These are phyloP conservation scores for Aspergillus aculeatinus DNA, from an alignment of 2,329 filamentous ascomycete species.

Conservation along the genomic window DNA sequence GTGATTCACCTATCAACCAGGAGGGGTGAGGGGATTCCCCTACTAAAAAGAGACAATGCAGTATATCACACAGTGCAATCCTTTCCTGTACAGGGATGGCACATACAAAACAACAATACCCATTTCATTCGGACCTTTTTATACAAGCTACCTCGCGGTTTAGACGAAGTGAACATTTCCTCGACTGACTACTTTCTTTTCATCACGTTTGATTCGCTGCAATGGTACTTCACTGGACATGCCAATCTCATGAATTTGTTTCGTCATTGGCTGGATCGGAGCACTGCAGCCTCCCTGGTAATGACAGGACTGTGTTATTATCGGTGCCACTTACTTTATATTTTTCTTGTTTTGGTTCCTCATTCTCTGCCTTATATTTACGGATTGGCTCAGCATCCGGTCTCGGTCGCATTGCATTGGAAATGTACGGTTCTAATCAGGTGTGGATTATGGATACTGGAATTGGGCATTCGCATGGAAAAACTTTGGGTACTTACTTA, in stretches of 20 bases:
- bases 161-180: not conserved
- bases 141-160: not conserved
- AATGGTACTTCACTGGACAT: not conserved
- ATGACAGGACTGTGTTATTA: not conserved
- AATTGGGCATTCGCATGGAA: not conserved
- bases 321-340: not conserved
- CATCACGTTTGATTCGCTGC: not conserved
- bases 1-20: too few relatives aligned
- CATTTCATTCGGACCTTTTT: not conserved
- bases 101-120: not conserved
- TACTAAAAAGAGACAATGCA: not conserved
- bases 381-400: not conserved
- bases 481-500: too few relatives aligned
- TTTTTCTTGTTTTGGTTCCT: not conserved
- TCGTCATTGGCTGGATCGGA: not conserved
- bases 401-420: not conserved
- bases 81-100: not conserved
- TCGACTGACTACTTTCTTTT: not conserved
- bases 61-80: not conserved
- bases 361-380: not conserved
- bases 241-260: too few relatives aligned
- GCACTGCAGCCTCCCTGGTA: not conserved
- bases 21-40: too few relatives aligned
- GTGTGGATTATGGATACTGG: slow-evolving; percentile 4
- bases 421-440: slow-evolving; percentile 2